Evolutionary conservation across 2,329 filamentous ascomycete genomes (phyloP), one percentile per base, ranked within the genome.

Genomic region (Pyricularia pennisetigena): DNA sequence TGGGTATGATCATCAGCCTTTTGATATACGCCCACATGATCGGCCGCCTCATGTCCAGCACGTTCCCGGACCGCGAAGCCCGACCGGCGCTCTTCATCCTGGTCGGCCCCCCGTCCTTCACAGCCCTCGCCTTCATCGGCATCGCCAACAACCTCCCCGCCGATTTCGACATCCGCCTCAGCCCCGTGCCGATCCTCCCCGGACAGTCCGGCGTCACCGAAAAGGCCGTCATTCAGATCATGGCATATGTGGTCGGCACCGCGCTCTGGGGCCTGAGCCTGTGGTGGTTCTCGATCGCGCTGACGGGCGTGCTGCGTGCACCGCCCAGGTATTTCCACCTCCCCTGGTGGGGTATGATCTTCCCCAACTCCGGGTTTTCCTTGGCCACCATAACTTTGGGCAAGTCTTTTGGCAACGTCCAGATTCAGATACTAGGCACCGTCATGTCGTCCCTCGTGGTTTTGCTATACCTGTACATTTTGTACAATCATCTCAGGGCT

Each of bases 301-400:
- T 82, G 28, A 82, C 82, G 20, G 78, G 82, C 9, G 69, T 81
- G 68, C 71, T 74, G 6, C 78, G 77, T 24, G 75, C 76, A 70
- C 74, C 73, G 14, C 75, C 75, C 57, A 70, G 72, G 65, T 71
- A 67, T 66, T 82, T 82, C 69, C 79, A 78, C 69, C 74, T 81
- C 35, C 81, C 78, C 67, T 90, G 86, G 86, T 88, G 85, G 82
- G 85, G 86, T 4, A 88, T 88, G 75, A 83, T 90, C 41, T 90
- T 90, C 72, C 87, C 88, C 4, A 89, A 90, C 69, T 86, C 84
- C 1, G 88, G 87, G 0, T 84, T 90, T 66, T 86, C 85, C 1
- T 78, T 90, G 57, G 84, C 86, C 0, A 83, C 83, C 4, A 86
- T 90, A 54, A 79, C 84, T 20, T 78, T 88, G 63, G 87, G 84